phyloP scores from a whole-genome alignment of 2,329 filamentous ascomycete species.

The Colletotrichum spinosum region DNA sequence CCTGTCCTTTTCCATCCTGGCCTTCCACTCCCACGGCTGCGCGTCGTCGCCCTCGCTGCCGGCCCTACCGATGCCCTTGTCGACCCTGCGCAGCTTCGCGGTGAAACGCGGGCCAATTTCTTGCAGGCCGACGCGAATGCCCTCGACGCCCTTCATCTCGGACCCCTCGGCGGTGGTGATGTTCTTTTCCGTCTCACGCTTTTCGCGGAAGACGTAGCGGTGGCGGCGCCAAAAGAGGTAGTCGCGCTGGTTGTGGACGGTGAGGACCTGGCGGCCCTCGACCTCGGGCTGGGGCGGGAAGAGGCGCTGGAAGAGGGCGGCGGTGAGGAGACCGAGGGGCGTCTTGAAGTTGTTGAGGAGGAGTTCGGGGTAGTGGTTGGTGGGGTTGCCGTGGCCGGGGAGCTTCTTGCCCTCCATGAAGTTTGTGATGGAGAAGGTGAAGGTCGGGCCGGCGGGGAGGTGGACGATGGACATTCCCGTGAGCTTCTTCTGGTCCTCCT shows the following conservation, averaged over 20 bases:
- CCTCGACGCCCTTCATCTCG: constrained; percentile 85
- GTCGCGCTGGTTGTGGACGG: constrained; percentile 93
- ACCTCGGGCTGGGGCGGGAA: constrained; percentile 83
- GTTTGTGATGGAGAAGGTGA: constrained; percentile 91
- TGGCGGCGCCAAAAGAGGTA: constrained; percentile 95
- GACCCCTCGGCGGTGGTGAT: constrained; percentile 86
- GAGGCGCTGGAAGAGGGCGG: constrained; percentile 82
- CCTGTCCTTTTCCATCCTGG: constrained; percentile 91
- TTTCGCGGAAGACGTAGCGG: constrained; percentile 93
- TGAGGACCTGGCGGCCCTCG: constrained; percentile 88
- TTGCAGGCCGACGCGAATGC: constrained; percentile 87
- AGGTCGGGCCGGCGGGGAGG: constrained; percentile 86
- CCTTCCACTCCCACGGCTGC: constrained; percentile 97
- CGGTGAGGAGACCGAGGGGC: constrained; percentile 87
- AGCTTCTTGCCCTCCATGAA: constrained; percentile 91
- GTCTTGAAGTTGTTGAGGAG: constrained; percentile 95
- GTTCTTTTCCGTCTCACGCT: constrained; percentile 86
- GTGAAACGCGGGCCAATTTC: constrained; percentile 77
- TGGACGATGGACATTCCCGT: constrained; percentile 86
- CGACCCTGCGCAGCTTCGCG: constrained; percentile 88
- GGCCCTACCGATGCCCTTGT: constrained; percentile 83
- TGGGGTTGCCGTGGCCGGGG: constrained; percentile 88
- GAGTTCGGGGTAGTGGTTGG: constrained; percentile 91
- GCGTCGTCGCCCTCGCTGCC: constrained; percentile 78
- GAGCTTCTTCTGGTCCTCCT: constrained; percentile 89